These are phyloP conservation scores for Entophlyctis helioformis DNA, from an alignment of 192 early-diverging fungal genomes.

Conservation along the genomic window DNA sequence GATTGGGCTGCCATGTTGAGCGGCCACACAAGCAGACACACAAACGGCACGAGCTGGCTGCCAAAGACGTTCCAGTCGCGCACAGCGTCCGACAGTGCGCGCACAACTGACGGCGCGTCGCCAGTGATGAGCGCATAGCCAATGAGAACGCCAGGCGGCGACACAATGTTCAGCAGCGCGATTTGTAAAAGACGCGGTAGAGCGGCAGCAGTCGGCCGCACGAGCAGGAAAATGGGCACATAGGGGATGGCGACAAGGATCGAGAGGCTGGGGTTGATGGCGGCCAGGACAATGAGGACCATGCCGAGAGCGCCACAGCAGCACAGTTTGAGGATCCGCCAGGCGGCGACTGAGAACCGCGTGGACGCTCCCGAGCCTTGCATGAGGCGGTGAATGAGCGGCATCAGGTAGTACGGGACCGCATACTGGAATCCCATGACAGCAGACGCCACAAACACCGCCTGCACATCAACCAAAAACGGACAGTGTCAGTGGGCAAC, in stretches of 20 bases:
- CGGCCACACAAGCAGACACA: slow-evolving; percentile 25
- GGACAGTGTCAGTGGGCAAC: not conserved
- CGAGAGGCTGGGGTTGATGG: slow-evolving; percentile 28
- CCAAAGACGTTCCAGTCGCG: slow-evolving; percentile 24
- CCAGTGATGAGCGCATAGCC: slow-evolving; percentile 4
- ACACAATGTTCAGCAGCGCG: slow-evolving; percentile 7
- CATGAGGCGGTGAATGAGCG: slow-evolving; percentile 15
- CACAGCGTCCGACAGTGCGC: slow-evolving; percentile 1
- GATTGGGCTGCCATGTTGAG: slow-evolving; percentile 24
- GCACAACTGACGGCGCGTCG: slow-evolving; percentile 3
- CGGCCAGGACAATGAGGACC: slow-evolving; percentile 18
- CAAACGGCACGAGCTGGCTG: slow-evolving; percentile 18
- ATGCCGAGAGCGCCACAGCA: slow-evolving; percentile 11
- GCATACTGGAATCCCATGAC: slow-evolving; percentile 2
- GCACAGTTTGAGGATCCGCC: slow-evolving; percentile 29
- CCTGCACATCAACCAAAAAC: not conserved
- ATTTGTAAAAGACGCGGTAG: no score
- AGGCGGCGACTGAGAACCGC: slow-evolving; percentile 8
- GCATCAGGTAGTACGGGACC: slow-evolving; percentile 13
- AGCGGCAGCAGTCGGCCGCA: slow-evolving; percentile 4
- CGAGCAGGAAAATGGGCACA: slow-evolving; percentile 20
- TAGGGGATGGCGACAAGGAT: slow-evolving; percentile 17
- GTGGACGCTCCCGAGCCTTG: slow-evolving; percentile 10
- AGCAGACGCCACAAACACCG: slow-evolving; percentile 2
- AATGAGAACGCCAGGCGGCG: slow-evolving; percentile 16